phyloP scores from a whole-genome alignment of 176 grass and related monocot genomes.

The Pharus latifolius region DNA sequence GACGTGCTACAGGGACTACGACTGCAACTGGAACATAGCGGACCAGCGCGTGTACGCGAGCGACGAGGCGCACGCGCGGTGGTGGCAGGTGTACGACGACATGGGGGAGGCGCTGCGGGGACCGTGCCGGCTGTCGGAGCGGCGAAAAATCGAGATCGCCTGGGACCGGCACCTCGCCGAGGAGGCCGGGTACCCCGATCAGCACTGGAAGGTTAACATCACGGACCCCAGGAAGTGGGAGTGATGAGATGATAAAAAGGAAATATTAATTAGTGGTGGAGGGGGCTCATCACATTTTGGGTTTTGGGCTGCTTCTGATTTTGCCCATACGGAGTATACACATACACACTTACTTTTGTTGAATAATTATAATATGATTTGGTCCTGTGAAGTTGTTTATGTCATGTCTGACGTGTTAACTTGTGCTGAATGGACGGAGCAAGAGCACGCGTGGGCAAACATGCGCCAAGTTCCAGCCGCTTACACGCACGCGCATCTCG shows the following conservation, averaged over 20 bases:
- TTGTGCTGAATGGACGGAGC: too few species aligned
- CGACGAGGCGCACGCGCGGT: slow-evolving; percentile 55
- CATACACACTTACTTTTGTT: neutral
- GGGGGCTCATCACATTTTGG: slow-evolving; percentile 14
- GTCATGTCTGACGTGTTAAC: neutral
- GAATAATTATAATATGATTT: neutral
- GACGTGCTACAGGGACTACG: slow-evolving; percentile 85
- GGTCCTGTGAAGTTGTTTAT: neutral
- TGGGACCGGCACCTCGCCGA: slow-evolving; percentile 53
- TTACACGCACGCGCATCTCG: too few species aligned
- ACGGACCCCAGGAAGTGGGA: slow-evolving; percentile 63
- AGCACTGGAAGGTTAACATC: slow-evolving; percentile 76
- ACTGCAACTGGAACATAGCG: slow-evolving; percentile 82
- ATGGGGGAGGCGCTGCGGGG: slow-evolving; percentile 53
- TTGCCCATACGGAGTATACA: slow-evolving; percentile 16
- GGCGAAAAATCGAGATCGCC: slow-evolving; percentile 48
- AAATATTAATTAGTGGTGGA: too few species aligned
- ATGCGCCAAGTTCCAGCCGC: too few species aligned
- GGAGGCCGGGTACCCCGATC: slow-evolving; percentile 31
- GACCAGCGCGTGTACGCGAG: slow-evolving; percentile 71
- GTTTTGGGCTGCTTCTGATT: neutral
- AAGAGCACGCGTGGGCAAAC: too few species aligned
- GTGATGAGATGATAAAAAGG: too few species aligned
- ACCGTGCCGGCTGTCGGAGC: slow-evolving; percentile 48
- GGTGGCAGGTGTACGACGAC: slow-evolving; percentile 79